phyloP scores from a whole-genome alignment of 768 basidiomycete genomes.

The Hygrophorus russula region DNA sequence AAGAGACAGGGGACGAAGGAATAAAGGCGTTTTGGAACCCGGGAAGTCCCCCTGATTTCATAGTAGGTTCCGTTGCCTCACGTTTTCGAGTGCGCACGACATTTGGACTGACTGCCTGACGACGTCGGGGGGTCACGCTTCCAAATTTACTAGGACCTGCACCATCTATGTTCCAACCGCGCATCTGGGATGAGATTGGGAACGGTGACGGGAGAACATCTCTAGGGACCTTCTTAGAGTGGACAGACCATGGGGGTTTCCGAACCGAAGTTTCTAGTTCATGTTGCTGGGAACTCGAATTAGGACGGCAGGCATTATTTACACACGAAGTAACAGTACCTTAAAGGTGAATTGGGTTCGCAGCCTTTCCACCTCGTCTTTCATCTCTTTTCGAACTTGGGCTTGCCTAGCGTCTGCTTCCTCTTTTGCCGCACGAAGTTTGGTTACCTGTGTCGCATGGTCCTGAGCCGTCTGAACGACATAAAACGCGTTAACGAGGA shows the following conservation, averaged over 20 bases:
- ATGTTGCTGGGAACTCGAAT: conserved; percentile 40
- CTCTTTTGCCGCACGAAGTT: conserved; percentile 48
- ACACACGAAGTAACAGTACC: conserved; percentile 24
- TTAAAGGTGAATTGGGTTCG: conserved; percentile 62
- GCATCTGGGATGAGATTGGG: conserved; percentile 27
- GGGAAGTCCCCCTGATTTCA: conserved; percentile 25
- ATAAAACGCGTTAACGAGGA: conserved; percentile 5
- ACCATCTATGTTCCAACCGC: conserved; percentile 17
- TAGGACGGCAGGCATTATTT: conserved; percentile 5
- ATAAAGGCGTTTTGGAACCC: conserved; percentile 49
- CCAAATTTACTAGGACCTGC: conserved; percentile 17
- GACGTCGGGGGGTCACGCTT: conserved; percentile 27
- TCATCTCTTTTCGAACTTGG: conserved; percentile 48
- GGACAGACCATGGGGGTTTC: conserved; percentile 35
- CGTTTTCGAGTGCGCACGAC: conserved; percentile 12
- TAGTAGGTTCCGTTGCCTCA: conserved; percentile 3
- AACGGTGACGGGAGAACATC: conserved; percentile 31
- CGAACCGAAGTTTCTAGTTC: conserved; percentile 49
- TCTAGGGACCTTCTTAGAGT: conserved; percentile 25
- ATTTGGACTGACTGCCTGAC: conserved; percentile 18
- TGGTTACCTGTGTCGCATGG: conserved; percentile 45
- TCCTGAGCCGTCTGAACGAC: conserved; percentile 39
- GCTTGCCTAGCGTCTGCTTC: conserved; percentile 45
- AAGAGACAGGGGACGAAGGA: conserved; percentile 22
- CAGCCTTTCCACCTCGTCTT: conserved; percentile 58